Conservation (phyloP, 2,329 filamentous ascomycete genomes). For the Monilinia fructigena region DNA sequence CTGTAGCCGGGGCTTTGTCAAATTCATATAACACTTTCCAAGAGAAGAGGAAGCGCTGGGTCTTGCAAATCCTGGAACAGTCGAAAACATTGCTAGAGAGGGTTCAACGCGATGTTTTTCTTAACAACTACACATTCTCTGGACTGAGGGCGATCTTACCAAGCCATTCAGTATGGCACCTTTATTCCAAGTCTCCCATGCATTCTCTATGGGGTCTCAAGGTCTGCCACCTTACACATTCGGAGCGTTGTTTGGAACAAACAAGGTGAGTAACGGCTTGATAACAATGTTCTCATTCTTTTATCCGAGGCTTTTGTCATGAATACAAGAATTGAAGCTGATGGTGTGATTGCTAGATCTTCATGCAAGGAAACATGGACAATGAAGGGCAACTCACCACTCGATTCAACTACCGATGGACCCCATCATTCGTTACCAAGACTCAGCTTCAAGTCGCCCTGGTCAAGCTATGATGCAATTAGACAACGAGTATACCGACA, state of each 20-base stretch:
- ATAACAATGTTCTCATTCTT: neutral
- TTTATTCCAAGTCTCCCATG: conserved; percentile 95
- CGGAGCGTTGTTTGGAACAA: conserved; percentile 88
- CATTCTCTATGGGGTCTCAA: conserved; percentile 89
- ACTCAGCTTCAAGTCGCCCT: conserved; percentile 79
- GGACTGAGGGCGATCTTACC: conserved; percentile 91
- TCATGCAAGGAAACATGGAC: conserved; percentile 93
- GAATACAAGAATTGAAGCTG: conserved; percentile 24
- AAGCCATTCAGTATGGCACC: conserved; percentile 94
- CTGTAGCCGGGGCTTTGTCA: conserved; percentile 65
- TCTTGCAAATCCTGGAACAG: conserved; percentile 85
- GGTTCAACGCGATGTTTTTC: conserved; percentile 92
- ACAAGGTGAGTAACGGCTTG: conserved; percentile 63
- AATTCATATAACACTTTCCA: conserved; percentile 81
- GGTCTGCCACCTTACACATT: conserved; percentile 93
- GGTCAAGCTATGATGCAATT: conserved; percentile 83
- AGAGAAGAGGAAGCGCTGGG: conserved; percentile 84
- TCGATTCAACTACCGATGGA: conserved; percentile 93
- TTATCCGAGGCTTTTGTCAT: neutral
- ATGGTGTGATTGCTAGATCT: conserved; percentile 60
- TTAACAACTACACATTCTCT: conserved; percentile 95
- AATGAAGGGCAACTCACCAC: conserved; percentile 85
- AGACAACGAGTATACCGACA: conserved; percentile 90
- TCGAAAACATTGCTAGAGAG: conserved; percentile 86
- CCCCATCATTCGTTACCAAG: conserved; percentile 77